These are phyloP conservation scores for Saccharum officinarum DNA, from an alignment of 176 grass and related monocot genomes.

Conservation along the genomic window DNA sequence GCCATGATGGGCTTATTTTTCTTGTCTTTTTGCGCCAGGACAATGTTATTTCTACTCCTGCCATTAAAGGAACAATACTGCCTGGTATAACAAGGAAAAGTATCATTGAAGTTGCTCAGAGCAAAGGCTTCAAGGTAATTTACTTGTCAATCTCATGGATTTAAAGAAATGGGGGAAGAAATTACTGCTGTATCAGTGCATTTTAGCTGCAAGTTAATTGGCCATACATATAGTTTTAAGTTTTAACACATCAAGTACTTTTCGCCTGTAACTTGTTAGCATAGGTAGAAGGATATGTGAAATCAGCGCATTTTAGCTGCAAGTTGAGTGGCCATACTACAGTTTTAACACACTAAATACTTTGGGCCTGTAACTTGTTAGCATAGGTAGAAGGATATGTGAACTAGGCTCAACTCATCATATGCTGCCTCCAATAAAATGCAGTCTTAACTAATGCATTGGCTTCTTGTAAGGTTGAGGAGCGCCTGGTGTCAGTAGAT, in stretches of 20 bases:
- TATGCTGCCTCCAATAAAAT: constrained; percentile 3
- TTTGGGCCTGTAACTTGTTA: background rate
- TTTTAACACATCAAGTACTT: background rate
- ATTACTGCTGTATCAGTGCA: background rate
- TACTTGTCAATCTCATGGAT: constrained; percentile 7
- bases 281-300: background rate
- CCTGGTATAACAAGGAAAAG: constrained; percentile 95
- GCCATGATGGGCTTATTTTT: background rate
- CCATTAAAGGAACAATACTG: constrained; percentile 82
- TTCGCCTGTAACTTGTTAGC: background rate
- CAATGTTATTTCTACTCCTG: constrained; percentile 76
- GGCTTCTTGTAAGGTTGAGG: constrained; percentile 63
- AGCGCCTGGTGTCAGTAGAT: constrained; percentile 67
- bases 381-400: background rate
- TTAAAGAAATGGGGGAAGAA: background rate
- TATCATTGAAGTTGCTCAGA: constrained; percentile 73
- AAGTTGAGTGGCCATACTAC: background rate
- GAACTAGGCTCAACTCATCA: background rate
- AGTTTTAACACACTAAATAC: constrained; percentile 3
- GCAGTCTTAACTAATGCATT: constrained; percentile 1
- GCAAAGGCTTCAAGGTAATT: constrained; percentile 76
- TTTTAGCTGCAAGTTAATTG: background rate
- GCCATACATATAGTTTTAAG: constrained; percentile 5
- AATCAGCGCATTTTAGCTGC: background rate
- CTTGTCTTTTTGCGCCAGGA: constrained; percentile 44